Conservation (phyloP, 2,329 filamentous ascomycete species). For the Colletotrichum endophyticum region DNA sequence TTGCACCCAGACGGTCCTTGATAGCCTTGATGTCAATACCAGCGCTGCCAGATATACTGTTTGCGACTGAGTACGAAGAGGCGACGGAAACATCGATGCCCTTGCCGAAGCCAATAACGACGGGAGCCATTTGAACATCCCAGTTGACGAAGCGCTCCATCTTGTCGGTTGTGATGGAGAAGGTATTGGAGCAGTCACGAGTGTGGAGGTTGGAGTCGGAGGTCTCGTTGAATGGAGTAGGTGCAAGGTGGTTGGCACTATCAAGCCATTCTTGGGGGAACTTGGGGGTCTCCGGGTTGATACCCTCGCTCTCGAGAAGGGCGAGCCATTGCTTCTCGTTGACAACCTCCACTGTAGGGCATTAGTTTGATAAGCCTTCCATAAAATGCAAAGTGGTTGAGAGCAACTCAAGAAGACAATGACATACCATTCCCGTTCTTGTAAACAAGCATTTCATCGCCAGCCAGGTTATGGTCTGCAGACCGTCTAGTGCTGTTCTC, state of each 20-base stretch:
- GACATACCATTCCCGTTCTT: neutral
- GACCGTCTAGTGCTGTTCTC: neutral
- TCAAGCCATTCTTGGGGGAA: neutral
- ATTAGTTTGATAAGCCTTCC: rapidly evolving
- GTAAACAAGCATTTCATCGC: neutral
- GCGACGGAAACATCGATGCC: conserved; percentile 1
- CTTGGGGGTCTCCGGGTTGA: neutral
- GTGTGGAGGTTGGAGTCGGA: neutral
- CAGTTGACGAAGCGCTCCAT: conserved; percentile 4
- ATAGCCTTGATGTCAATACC: neutral
- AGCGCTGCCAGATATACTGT: neutral
- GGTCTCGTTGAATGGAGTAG: neutral
- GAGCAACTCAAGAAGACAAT: neutral
- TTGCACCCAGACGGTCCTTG: neutral
- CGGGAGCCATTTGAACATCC: conserved; percentile 12
- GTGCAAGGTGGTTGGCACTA: neutral
- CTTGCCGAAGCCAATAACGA: neutral
- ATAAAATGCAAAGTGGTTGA: rapidly evolving
- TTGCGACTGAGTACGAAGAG: neutral
- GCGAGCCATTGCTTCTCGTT: neutral
- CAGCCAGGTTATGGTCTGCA: neutral
- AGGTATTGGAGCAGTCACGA: neutral
- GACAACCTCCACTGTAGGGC: neutral
- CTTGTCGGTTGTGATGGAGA: neutral
- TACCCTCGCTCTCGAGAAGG: neutral